Evolutionary conservation across 2,329 filamentous ascomycete genomes (phyloP).

Genomic region (Onygena corvina): DNA sequence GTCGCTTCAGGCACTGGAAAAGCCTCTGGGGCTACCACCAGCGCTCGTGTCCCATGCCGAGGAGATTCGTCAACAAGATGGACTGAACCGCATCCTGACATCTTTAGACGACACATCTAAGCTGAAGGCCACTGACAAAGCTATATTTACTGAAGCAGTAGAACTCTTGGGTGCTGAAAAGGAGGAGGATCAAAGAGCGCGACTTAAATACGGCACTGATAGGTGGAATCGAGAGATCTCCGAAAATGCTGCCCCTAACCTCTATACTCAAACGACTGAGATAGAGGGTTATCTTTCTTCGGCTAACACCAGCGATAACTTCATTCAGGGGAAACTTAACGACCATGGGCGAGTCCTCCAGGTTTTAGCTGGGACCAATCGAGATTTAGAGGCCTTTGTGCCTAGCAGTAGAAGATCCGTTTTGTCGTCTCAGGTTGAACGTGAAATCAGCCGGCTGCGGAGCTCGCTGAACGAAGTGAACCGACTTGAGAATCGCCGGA

Average conservation of each 20-base stretch:
- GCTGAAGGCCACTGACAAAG: slow-evolving; percentile 65
- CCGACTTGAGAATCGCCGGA: slow-evolving; percentile 66
- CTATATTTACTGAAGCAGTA: slow-evolving; percentile 71
- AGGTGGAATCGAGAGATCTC: slow-evolving; percentile 66
- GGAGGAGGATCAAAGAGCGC: slow-evolving; percentile 66
- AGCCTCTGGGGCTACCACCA: slow-evolving; percentile 79
- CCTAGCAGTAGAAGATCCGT: slow-evolving; percentile 69
- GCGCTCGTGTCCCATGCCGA: slow-evolving; percentile 80
- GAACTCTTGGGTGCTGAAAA: slow-evolving; percentile 66
- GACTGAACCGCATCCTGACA: slow-evolving; percentile 60
- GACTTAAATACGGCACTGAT: slow-evolving; percentile 72
- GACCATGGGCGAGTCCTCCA: slow-evolving; percentile 62
- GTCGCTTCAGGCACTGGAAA: slow-evolving; percentile 85
- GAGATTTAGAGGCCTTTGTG: slow-evolving; percentile 75
- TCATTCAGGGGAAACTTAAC: slow-evolving; percentile 66
- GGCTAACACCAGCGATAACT: slow-evolving; percentile 52
- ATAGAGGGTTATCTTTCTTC: slow-evolving; percentile 78
- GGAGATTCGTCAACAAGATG: slow-evolving; percentile 84
- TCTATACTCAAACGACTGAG: slow-evolving; percentile 63
- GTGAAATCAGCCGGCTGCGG: slow-evolving; percentile 63
- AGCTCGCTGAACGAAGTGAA: slow-evolving; percentile 73
- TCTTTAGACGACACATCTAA: slow-evolving; percentile 84
- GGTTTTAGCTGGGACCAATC: slow-evolving; percentile 66
- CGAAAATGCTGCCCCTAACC: slow-evolving; percentile 54
- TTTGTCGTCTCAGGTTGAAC: slow-evolving; percentile 68